These are phyloP conservation scores for Caryopteris hybrid DNA, from an alignment of 305 asterid species.

Conservation along the genomic window DNA sequence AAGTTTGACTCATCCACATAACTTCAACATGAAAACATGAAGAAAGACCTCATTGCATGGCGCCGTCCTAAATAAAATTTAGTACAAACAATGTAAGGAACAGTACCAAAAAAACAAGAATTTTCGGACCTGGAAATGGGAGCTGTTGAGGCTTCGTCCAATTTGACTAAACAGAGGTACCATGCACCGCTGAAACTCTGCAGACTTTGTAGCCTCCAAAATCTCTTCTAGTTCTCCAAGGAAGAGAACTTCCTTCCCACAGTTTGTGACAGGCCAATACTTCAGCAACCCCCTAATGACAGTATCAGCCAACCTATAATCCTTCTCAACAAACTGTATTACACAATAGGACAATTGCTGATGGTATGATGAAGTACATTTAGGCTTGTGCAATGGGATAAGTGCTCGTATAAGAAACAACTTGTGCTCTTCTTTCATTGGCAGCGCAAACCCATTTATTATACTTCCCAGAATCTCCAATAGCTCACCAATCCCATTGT, in stretches of 20 bases:
- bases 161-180: constrained; percentile 74
- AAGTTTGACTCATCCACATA: background rate
- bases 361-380: constrained; percentile 57
- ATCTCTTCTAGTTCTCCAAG: constrained; percentile 82
- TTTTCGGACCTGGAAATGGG: constrained; percentile 75
- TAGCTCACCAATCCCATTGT: constrained; percentile 64
- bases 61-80: background rate
- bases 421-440: constrained; percentile 95
- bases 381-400: constrained; percentile 79
- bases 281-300: constrained; percentile 70
- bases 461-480: constrained; percentile 89
- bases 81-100: background rate
- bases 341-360: constrained; percentile 76
- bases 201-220: constrained; percentile 65
- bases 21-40: background rate
- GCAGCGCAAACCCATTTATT: constrained; percentile 78
- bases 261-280: constrained; percentile 84
- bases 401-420: constrained; percentile 74
- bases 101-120: background rate
- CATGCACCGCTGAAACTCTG: constrained; percentile 70
- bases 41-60: background rate
- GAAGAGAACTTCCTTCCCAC: constrained; percentile 88
- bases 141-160: constrained; percentile 69
- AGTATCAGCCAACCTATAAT: constrained; percentile 64
- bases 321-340: constrained; percentile 81